Base-by-base conservation (phyloP, 139 green algal species). In the Coelastrella sp. region DNA sequence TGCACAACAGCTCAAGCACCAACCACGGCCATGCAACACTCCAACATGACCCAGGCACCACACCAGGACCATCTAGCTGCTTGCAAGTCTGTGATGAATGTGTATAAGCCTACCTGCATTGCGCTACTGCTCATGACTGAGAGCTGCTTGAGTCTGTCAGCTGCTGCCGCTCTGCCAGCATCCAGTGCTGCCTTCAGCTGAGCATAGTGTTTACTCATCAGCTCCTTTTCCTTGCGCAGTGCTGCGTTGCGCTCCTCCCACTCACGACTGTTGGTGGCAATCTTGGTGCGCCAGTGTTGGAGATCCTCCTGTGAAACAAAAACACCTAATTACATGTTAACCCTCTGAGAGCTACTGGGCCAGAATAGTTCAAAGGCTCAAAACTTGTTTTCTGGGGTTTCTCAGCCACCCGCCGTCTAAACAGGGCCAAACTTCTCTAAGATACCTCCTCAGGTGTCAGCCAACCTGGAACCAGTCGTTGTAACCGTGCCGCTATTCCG, bases 221-320 rank as follows among this genome's bases (percentile, higher is more conserved):
- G 95, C 81, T 98, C 96, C 94, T 98, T 98, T 90, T 98, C 97
- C 5, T 92, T 85, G 0, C 94, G 87, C 94, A 99, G 94, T 59
- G 95, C 94, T 1, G 86, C 60, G 79, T 97, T 97, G 54, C 78
- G 87, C 89, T 96, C 95, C 91, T 96, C 95, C 97, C 97, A 99
- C 91, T 99, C 96, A 3, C 92, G 83, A 17, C 66, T 93, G 90
- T 95, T 97, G 86, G 93, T 95, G 71, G 94, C 90, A 60, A 97
- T 97, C 94, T 98, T 98, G 77, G 94, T 96, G 76, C 97, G 92
- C 97, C 96, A 98, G 92, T 98, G 95, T 80, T 92, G 87, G 73
- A 98, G 87, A 7, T 92, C 89, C 64, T 98, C 95, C 93, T 97
- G 94, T 54, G 73, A 58, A 22, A 80, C n/a, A 80, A 23, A 20